Base-by-base conservation (phyloP, 2,329 filamentous ascomycete species). In the Penicillium sp. region DNA sequence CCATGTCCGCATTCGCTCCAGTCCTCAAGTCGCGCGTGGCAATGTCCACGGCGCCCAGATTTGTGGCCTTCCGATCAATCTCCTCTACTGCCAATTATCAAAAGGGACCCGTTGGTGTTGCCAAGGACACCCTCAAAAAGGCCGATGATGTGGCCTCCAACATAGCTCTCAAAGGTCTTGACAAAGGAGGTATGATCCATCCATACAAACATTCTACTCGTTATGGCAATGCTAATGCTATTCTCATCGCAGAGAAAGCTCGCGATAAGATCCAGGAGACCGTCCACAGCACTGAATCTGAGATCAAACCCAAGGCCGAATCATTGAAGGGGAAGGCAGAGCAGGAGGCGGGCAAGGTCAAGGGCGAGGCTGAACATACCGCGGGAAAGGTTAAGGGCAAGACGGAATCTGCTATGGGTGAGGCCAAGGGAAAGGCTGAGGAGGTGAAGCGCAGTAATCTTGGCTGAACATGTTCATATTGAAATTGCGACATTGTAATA, bases 111-210 rank as follows among this genome's bases (percentile, higher is more conserved):
- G 65, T 78, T 39, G 78, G 82, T 36, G 62, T 69, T 6, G 75
- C 76, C 55, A 82, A 82, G 65, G 78, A 82, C 34, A 74, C 77
- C 0, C 63, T 78, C 38, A 80, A 83, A 69, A 73, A 70, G 44
- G 77, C 78, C 16, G 79, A 84, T 64, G 69, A 75, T 50, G 72
- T 71, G 18, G 72, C 81, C 28, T 75, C 78, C 0, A 71, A 79
- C 62, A 75, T 68, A 22, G 75, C 76, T 9, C 77, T 84, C 18
- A 78, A 79, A 67, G 81, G 80, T 37, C 81, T 84, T 51, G 77
- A 85, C 67, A 80, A 74, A 57, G 77, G 78, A 49, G 74, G 80
- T 83, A 77, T 49, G 80, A 64, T 28, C 4, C 24, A 18, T 20
- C 13, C 23, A n/a, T n/a, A n/a, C n/a, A n/a, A n/a, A n/a, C n/a